Evolutionary conservation across 352 stramenopile species (phyloP).

Genomic region (Thraustochytrium striatum): DNA sequence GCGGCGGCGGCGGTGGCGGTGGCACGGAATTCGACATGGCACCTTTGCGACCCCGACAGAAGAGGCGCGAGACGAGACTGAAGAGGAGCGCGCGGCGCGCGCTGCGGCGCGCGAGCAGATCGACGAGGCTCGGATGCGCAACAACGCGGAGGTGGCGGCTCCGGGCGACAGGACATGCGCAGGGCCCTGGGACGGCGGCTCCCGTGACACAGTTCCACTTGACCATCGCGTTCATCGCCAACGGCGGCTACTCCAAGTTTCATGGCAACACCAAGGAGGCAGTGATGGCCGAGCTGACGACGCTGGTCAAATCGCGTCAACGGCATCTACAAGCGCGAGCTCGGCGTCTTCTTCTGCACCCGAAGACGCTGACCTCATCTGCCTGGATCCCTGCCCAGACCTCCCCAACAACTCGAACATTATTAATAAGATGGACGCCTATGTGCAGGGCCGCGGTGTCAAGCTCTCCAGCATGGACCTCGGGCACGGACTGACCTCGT

Average conservation of each 20-base stretch:
- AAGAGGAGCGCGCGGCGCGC: no score
- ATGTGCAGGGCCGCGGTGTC: background rate
- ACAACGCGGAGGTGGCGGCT: background rate
- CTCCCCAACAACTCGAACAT: background rate
- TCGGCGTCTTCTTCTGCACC: conserved; percentile 24
- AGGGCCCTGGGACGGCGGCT: background rate
- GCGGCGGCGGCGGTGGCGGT: background rate
- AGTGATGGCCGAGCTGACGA: background rate
- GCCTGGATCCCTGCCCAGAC: background rate
- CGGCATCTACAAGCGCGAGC: conserved; percentile 27
- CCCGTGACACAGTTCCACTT: background rate
- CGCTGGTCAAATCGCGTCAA: conserved; percentile 11
- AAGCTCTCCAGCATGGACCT: background rate
- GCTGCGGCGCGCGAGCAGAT: no score
- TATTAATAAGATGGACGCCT: background rate
- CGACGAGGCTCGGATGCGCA: background rate
- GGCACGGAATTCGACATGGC: no score
- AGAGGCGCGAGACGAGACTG: no score
- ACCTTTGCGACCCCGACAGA: no score
- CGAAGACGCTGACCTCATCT: conserved; percentile 6
- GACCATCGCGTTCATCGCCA: background rate
- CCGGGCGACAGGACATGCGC: background rate
- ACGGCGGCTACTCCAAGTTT: background rate
- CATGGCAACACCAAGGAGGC: background rate
- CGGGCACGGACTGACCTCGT: background rate